A percentile compares a stretch with the other conserved stretches of the same genome.
Conservation (phyloP, 2,329 filamentous ascomycete genomes). For the Alternaria incomplexa region DNA sequence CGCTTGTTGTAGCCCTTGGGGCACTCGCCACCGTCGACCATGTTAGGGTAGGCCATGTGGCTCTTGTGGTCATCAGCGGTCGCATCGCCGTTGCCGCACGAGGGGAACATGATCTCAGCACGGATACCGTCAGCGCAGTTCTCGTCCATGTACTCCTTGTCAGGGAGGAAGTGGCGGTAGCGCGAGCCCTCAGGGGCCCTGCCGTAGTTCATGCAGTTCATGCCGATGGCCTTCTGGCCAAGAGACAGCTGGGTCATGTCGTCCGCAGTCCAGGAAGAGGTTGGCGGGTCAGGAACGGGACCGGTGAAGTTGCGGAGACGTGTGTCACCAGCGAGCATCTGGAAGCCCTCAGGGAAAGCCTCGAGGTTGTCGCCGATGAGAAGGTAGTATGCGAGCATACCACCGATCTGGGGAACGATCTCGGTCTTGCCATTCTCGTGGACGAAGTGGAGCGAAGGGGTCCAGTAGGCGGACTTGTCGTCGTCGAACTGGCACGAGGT, state of each 20-base stretch:
- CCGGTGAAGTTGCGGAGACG: conserved; percentile 59
- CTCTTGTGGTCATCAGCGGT: conserved; percentile 66
- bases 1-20: conserved; percentile 61
- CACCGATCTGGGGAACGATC: conserved; percentile 65
- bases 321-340: conserved; percentile 73
- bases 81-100: conserved; percentile 72
- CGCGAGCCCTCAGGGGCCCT: conserved; percentile 71
- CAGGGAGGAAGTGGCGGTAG: conserved; percentile 80
- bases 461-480: conserved; percentile 55
- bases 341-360: conserved; percentile 73
- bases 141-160: conserved; percentile 78
- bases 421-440: conserved; percentile 68
- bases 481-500: conserved; percentile 65
- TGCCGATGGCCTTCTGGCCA: conserved; percentile 81
- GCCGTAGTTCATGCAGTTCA: conserved; percentile 92
- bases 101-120: conserved; percentile 74
- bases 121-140: conserved; percentile 83
- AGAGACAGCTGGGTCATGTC: conserved; percentile 74
- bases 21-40: conserved; percentile 61
- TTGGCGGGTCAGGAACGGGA: conserved; percentile 69
- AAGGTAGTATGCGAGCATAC: conserved; percentile 73
- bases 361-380: conserved; percentile 73
- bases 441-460: conserved; percentile 73
- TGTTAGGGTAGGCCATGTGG: conserved; percentile 69
- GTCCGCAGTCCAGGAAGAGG: conserved; percentile 70